phyloP scores from a whole-genome alignment of 129 eudicot species.

The Solidago caesia region DNA sequence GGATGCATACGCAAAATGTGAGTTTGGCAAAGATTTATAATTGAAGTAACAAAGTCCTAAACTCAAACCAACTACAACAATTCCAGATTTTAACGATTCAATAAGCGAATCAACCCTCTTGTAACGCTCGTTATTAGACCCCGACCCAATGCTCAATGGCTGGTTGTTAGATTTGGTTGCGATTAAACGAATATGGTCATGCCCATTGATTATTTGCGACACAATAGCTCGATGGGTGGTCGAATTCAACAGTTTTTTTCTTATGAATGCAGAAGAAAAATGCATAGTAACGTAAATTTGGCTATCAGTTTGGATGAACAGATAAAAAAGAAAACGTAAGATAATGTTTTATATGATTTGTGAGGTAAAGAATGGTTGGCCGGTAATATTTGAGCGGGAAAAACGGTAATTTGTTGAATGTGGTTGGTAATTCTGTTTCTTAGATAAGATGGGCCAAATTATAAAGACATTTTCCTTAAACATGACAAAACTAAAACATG shows the following conservation, averaged over 20 bases:
- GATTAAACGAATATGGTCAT: conserved; percentile 23
- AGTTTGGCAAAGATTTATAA: conserved; percentile 17
- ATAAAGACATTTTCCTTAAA: too few species aligned
- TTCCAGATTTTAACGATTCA: conserved; percentile 41
- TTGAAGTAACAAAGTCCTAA: conserved; percentile 42
- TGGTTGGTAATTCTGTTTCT: conserved; percentile 20
- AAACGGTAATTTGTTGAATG: conserved; percentile 32
- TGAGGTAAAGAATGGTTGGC: conserved; percentile 21
- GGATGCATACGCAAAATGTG: conserved; percentile 49
- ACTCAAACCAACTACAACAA: conserved; percentile 47
- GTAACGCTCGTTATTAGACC: neutral
- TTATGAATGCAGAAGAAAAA: conserved; percentile 38
- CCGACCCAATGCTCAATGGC: neutral
- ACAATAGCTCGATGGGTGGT: conserved; percentile 16
- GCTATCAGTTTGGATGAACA: neutral
- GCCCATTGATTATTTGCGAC: conserved; percentile 23
- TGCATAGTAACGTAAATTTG: conserved; percentile 48
- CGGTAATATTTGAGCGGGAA: conserved; percentile 37
- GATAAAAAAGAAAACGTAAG: neutral
- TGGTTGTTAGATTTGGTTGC: conserved; percentile 29
- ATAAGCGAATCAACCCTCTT: conserved; percentile 20
- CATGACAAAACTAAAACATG: too few species aligned
- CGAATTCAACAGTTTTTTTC: conserved; percentile 32
- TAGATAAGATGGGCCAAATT: neutral
- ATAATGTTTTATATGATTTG: conserved; percentile 20